phyloP scores from a whole-genome alignment of 1,139 yeast genomes.

The Geotrichum macrosporum region DNA sequence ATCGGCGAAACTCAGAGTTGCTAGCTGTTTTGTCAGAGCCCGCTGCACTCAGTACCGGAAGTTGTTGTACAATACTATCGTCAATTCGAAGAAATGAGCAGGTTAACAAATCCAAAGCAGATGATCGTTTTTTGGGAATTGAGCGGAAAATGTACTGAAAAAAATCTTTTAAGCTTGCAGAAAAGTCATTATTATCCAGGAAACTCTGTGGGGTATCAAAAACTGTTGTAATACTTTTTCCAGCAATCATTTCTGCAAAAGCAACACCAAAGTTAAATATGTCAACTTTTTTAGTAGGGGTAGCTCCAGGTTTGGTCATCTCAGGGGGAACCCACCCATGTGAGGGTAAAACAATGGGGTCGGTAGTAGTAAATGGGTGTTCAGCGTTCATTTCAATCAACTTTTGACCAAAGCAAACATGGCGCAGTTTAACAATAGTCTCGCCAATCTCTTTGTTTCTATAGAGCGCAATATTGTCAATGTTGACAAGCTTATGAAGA shows the following conservation, averaged over 20 bases:
- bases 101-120: conserved; percentile 64
- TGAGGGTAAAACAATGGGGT: conserved; percentile 35
- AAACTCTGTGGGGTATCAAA: conserved; percentile 62
- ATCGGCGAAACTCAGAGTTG: conserved; percentile 16
- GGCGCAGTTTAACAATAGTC: conserved; percentile 57
- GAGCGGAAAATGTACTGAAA: conserved; percentile 59
- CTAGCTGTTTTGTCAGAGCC: conserved; percentile 3
- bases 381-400: conserved; percentile 52
- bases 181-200: conserved; percentile 47
- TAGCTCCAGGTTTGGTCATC: conserved; percentile 37
- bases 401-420: conserved; percentile 67
- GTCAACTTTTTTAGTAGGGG: conserved; percentile 68
- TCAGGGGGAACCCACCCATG: conserved; percentile 77
- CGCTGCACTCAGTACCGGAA: background rate
- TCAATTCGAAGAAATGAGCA: conserved; percentile 19
- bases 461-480: conserved; percentile 55
- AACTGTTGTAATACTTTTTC: conserved; percentile 50
- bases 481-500: conserved; percentile 63
- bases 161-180: conserved; percentile 59
- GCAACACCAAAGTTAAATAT: conserved; percentile 88
- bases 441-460: conserved; percentile 50
- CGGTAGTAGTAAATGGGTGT: conserved; percentile 34
- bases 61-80: background rate
- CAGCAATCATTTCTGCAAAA: conserved; percentile 67
- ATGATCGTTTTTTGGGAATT: conserved; percentile 68